Percentiles rank a stretch among this genome's conserved stretches.
phyloP scores from a whole-genome alignment of 148 eudicot species.

The Vaccinium vitisidaea region DNA sequence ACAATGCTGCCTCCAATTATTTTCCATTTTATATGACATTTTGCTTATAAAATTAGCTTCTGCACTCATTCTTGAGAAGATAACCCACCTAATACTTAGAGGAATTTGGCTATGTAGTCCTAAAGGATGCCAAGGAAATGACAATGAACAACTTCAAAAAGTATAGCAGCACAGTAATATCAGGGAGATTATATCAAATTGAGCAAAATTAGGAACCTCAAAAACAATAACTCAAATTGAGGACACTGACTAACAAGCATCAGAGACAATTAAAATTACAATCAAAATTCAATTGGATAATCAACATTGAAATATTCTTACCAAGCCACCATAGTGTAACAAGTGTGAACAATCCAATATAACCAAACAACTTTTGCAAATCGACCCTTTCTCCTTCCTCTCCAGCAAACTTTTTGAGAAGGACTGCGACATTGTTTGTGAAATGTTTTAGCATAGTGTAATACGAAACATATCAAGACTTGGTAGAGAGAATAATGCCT shows the following conservation, averaged over 20 bases:
- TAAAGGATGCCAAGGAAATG: background rate
- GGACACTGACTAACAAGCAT: background rate
- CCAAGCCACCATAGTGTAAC: slow-evolving; percentile 98
- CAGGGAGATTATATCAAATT: background rate
- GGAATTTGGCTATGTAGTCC: background rate
- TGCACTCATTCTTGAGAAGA: background rate
- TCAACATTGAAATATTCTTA: slow-evolving; percentile 31
- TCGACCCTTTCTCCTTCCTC: slow-evolving; percentile 93
- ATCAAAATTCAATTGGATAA: background rate
- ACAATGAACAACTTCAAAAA: background rate
- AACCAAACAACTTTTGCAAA: slow-evolving; percentile 94
- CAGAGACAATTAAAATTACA: background rate
- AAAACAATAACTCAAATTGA: background rate
- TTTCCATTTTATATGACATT: background rate
- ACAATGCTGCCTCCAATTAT: background rate
- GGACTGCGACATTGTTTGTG: slow-evolving; percentile 50
- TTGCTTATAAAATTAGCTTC: background rate
- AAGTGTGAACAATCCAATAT: slow-evolving; percentile 85
- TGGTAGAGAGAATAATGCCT: slow-evolving; percentile 17
- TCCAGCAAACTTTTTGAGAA: slow-evolving; percentile 83
- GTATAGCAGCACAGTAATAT: background rate
- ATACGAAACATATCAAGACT: background rate
- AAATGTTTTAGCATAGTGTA: slow-evolving; percentile 21
- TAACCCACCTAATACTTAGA: background rate
- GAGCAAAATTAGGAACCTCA: background rate